These are phyloP conservation scores for Fusarium sambucinum DNA, from an alignment of 2,329 filamentous ascomycete species.

Conservation along the genomic window DNA sequence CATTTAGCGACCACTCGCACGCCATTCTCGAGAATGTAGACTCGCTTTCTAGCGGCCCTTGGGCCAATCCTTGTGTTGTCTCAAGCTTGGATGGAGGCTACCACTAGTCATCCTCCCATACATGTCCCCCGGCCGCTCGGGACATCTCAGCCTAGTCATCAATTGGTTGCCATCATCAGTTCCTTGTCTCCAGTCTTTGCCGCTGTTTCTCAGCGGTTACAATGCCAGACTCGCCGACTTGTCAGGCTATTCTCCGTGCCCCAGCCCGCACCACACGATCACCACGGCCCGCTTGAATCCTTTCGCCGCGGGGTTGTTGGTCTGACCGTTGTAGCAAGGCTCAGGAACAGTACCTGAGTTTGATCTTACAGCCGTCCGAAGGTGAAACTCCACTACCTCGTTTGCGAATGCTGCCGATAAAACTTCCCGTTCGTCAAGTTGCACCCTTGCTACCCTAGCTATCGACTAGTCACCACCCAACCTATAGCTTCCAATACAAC, in stretches of 20 bases:
- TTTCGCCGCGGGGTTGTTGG: not conserved
- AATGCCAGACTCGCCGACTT: not conserved
- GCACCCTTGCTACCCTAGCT: not conserved
- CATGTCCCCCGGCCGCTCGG: slow-evolving; percentile 2
- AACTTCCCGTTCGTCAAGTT: not conserved
- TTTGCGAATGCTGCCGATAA: not conserved
- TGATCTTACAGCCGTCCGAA: not conserved
- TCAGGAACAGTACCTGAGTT: slow-evolving; percentile 10
- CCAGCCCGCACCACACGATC: slow-evolving; percentile 34
- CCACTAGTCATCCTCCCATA: slow-evolving; percentile 1
- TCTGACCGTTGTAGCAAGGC: slow-evolving; percentile 6
- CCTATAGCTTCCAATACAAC: not conserved
- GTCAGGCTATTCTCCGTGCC: slow-evolving; percentile 6
- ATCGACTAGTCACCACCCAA: slow-evolving; percentile 7
- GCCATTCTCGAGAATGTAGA: slow-evolving; percentile 10
- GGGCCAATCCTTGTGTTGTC: slow-evolving; percentile 1
- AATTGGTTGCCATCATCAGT: slow-evolving; percentile 23
- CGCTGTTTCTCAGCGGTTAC: slow-evolving; percentile 1
- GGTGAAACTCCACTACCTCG: not conserved
- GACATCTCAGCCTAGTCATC: slow-evolving; percentile 6
- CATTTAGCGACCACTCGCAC: slow-evolving; percentile 12
- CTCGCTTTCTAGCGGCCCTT: slow-evolving; percentile 15
- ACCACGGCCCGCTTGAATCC: slow-evolving; percentile 42
- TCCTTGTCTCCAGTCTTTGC: slow-evolving; percentile 11
- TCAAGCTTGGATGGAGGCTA: slow-evolving; percentile 21